phyloP scores from a whole-genome alignment of 2,329 filamentous ascomycete species.

The Aureobasidium leucospermi region DNA sequence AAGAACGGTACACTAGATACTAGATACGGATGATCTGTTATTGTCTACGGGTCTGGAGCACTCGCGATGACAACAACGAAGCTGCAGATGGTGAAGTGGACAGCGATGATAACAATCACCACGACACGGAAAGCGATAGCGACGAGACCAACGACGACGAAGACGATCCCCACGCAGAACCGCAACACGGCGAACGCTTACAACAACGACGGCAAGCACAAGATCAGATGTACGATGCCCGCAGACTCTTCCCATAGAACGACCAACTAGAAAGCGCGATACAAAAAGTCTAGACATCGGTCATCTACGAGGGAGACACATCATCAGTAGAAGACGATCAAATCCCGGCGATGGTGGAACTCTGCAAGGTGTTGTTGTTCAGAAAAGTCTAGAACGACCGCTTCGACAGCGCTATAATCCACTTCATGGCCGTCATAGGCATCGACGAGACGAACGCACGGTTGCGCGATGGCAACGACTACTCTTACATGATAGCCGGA shows the following conservation, averaged over 20 bases:
- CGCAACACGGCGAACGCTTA: not conserved
- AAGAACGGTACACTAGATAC: slow-evolving; percentile 17
- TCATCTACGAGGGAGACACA: not conserved
- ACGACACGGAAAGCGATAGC: too few species aligned
- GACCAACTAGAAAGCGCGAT: not conserved
- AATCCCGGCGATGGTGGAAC: slow-evolving; percentile 4
- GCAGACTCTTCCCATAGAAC: slow-evolving; percentile 1
- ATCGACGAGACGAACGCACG: slow-evolving; percentile 14
- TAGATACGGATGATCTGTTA: slow-evolving; percentile 18
- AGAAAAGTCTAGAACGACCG: slow-evolving; percentile 7
- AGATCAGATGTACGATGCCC: not conserved
- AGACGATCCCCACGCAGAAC: not conserved
- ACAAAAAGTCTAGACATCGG: not conserved
- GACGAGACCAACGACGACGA: not conserved
- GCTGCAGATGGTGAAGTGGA: not conserved
- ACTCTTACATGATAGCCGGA: not conserved
- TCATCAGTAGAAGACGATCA: slow-evolving; percentile 8
- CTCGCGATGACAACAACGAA: not conserved
- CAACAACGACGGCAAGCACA: not conserved
- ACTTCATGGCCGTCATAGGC: slow-evolving; percentile 17
- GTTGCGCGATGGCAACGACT: slow-evolving; percentile 11
- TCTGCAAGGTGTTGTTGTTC: slow-evolving; percentile 10
- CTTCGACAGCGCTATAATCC: slow-evolving; percentile 16
- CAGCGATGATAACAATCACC: not conserved
- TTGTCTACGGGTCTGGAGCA: slow-evolving; percentile 13